Conservation (phyloP, 2,329 filamentous ascomycete species). For the Hymenoscyphus fructigenus region DNA sequence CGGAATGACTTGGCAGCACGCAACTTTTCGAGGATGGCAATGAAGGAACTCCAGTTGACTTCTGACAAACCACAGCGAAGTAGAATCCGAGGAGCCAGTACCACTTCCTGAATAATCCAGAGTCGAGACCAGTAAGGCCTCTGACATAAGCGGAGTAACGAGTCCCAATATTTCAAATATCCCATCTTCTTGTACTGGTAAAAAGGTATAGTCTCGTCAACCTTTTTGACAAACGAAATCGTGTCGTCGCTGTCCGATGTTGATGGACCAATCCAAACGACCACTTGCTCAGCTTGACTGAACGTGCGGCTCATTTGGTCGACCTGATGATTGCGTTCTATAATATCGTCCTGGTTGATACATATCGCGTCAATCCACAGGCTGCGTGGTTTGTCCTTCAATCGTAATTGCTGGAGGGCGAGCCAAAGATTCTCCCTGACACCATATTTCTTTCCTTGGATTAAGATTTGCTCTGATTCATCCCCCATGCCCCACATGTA, state of each 20-base stretch:
- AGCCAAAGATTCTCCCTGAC: too few species aligned
- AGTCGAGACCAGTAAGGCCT: background rate
- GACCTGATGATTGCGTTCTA: too few species aligned
- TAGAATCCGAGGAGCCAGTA: background rate
- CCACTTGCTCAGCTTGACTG: too few species aligned
- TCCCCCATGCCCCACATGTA: background rate
- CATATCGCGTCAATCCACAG: too few species aligned
- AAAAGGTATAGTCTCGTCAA: background rate
- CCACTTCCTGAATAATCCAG: constrained; percentile 1
- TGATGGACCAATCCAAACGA: too few species aligned
- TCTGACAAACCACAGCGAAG: background rate
- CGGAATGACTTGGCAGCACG: background rate
- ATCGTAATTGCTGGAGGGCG: too few species aligned
- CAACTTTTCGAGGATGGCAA: background rate
- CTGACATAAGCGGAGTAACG: background rate
- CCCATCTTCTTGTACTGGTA: background rate
- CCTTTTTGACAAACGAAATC: too few species aligned
- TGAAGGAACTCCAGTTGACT: background rate
- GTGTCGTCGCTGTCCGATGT: too few species aligned
- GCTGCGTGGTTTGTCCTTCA: too few species aligned
- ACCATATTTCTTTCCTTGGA: background rate
- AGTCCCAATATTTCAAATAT: background rate
- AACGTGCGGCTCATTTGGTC: too few species aligned
- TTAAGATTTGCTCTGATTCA: background rate
- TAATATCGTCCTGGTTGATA: too few species aligned